phyloP scores from a whole-genome alignment of 1,284 basidiomycete species.

The Ganoderma boninense region DNA sequence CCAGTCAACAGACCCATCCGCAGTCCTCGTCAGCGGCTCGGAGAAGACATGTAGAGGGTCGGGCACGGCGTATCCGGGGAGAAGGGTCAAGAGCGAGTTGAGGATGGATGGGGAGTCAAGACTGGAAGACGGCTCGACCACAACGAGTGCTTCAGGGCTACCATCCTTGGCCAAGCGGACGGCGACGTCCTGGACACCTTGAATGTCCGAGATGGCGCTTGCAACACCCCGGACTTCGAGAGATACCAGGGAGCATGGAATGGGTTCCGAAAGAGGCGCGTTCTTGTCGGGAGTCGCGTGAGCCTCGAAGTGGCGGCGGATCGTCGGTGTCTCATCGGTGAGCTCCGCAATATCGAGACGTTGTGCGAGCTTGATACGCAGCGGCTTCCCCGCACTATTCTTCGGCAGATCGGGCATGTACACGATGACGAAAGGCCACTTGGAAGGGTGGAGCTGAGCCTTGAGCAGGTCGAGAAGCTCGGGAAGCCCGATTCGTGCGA shows the following conservation, averaged over 20 bases:
- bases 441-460: slow-evolving; percentile 53
- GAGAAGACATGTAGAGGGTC: slow-evolving; percentile 42
- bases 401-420: slow-evolving; percentile 55
- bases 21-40: slow-evolving; percentile 19
- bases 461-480: slow-evolving; percentile 53
- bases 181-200: slow-evolving; percentile 59
- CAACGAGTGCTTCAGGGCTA: slow-evolving; percentile 47
- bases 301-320: slow-evolving; percentile 53
- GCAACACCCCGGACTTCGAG: slow-evolving; percentile 49
- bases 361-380: slow-evolving; percentile 52
- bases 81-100: slow-evolving; percentile 29
- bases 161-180: slow-evolving; percentile 45
- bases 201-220: slow-evolving; percentile 52
- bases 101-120: slow-evolving; percentile 34
- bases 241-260: slow-evolving; percentile 45
- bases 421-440: slow-evolving; percentile 54
- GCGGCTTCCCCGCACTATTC: slow-evolving; percentile 54
- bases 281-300: slow-evolving; percentile 39
- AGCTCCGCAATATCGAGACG: slow-evolving; percentile 49
- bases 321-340: slow-evolving; percentile 44
- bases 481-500: slow-evolving; percentile 46
- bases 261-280: slow-evolving; percentile 47
- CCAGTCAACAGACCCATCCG: slow-evolving; percentile 45
- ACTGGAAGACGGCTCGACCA: slow-evolving; percentile 25
- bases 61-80: slow-evolving; percentile 49